Base-by-base conservation (phyloP, 2,329 filamentous ascomycete genomes). In the Dactylellina haptotyla region DNA sequence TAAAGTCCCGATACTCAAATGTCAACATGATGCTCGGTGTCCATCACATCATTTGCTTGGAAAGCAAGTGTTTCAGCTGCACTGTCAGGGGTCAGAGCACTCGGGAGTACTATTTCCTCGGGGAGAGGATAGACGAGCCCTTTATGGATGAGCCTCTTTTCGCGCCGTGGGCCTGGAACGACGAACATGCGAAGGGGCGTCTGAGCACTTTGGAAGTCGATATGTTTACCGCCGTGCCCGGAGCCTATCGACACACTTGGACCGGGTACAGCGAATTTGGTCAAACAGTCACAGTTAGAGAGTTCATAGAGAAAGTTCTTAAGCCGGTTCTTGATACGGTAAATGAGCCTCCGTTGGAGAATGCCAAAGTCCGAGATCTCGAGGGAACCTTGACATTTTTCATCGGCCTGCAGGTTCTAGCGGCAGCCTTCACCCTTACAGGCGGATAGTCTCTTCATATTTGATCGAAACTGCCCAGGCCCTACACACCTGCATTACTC, bases 61-160 rank as follows among this genome's bases (percentile, higher is more conserved):
- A 25, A 28, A 56, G 39, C 14, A 12, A 57, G 39, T 20, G 10
- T 12, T 65, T 65, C 23, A 16, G 50, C 4, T 65, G 28, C 10
- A 39, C 39, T 4, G 39, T 39, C 4, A 46, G 12, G 9, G 41
- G 30, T 12, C 9, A 16, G 2, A 4, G 6, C 4, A 4, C 4
- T 4, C 26, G 61, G 12, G 23, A 65, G 16, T 65, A 65, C 10
- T 39, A 12, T 26, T 50, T 48, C 8, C 3, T 10, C 2, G 50
- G 20, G 20, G 18, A 48, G 1, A 26, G 9, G 1, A 30, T 65
- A 16, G 30, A 48, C 28, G n/a, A n/a, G 12, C 26, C 48, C 1
- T 45, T 64, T 46, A 37, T 54, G 8, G 46, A 64, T 23, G 59
- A 64, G 20, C 48, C 48, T 1, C 25, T 56, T 9, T 54, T 64